Evolutionary conservation across 257 asterid species (phyloP), one percentile per base, ranked within the genome.

Genomic region (Plectranthus barbatus): DNA sequence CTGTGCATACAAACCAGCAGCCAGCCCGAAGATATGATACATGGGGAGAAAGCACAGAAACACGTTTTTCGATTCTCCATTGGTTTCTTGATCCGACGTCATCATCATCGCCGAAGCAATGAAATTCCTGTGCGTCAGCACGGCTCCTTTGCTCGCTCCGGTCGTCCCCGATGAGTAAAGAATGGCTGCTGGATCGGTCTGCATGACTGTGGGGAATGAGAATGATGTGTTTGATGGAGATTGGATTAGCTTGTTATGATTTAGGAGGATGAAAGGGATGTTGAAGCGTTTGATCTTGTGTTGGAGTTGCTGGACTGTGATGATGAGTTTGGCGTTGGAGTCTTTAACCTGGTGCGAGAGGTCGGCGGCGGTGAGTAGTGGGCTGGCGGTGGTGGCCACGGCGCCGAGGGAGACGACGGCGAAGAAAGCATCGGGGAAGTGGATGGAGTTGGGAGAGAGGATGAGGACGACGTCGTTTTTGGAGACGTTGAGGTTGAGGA

Each of bases 131-230:
- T 80, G 82, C 3, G 85, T 73, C 17, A 77, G 31, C 33, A 80
- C 64, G 0, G 67, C 80, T 11, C 80, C 80, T 45, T 77, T 71
- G 64, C 74, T 68, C 0, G 60, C 64, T 8, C 85, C 82, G 0
- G 80, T 71, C 0, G 82, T 77, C 13, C 85, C 79, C 0, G 80
- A 80, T 0, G 82, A 64, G 18, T 77, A 80, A 66, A 80, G n/a
- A 2, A 81, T 52, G 0, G 77, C 81, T 3, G 81, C 83, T 6
- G 53, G 51, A 18, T 79, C 81, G 23, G 56, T 46, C 49, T 58
- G 81, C 31, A 24, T 10, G 11, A 53, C 70, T 6, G 47, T 21
- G 3, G 76, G 72, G 40, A 17, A 1, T 1, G 11, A 4, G 4
- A 9, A 8, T 54, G 23, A 0, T 60, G 11, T 41, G 4, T 10